phyloP scores from a whole-genome alignment of 352 stramenopile genomes.

The Pythium apleroticum region DNA sequence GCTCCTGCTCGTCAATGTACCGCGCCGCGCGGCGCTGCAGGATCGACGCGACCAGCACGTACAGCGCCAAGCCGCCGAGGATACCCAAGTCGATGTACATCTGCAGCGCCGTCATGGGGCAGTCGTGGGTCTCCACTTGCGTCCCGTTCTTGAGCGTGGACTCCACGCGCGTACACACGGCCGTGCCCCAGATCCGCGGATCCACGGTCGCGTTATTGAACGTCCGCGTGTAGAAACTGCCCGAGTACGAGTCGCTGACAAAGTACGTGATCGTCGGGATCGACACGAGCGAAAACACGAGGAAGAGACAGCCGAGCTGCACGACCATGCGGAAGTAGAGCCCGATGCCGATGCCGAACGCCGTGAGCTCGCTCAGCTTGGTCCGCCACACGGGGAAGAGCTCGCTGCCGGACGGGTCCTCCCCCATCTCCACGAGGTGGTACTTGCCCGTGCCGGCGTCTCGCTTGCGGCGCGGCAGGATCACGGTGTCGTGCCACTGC shows the following conservation, averaged over 20 bases:
- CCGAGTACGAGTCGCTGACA: conserved; percentile 57
- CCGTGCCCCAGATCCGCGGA: conserved; percentile 51
- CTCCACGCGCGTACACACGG: conserved; percentile 52
- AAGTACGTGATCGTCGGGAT: conserved; percentile 70
- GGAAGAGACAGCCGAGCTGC: conserved; percentile 48
- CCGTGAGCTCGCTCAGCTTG: conserved; percentile 52
- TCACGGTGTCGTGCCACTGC: conserved; percentile 53
- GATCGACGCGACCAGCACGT: conserved; percentile 43
- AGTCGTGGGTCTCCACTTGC: conserved; percentile 38
- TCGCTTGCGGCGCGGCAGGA: conserved; percentile 52
- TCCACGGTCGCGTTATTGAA: conserved; percentile 42
- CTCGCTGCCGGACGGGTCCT: conserved; percentile 47
- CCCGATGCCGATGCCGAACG: conserved; percentile 74
- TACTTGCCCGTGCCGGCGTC: conserved; percentile 41
- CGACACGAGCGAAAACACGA: conserved; percentile 58
- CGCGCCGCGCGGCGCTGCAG: conserved; percentile 44
- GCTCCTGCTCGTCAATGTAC: conserved; percentile 53
- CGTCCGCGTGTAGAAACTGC: conserved; percentile 30
- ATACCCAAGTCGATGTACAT: conserved; percentile 59
- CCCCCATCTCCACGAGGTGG: conserved; percentile 69
- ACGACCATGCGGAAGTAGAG: conserved; percentile 81
- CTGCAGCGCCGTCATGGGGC: conserved; percentile 47
- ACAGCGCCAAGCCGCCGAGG: conserved; percentile 47
- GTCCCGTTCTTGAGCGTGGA: conserved; percentile 23
- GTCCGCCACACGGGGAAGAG: conserved; percentile 67